A percentile compares a stretch with the other conserved stretches of the same genome.
Evolutionary conservation across 305 asterid species (phyloP).

Genomic region (Solanum hybrid): DNA sequence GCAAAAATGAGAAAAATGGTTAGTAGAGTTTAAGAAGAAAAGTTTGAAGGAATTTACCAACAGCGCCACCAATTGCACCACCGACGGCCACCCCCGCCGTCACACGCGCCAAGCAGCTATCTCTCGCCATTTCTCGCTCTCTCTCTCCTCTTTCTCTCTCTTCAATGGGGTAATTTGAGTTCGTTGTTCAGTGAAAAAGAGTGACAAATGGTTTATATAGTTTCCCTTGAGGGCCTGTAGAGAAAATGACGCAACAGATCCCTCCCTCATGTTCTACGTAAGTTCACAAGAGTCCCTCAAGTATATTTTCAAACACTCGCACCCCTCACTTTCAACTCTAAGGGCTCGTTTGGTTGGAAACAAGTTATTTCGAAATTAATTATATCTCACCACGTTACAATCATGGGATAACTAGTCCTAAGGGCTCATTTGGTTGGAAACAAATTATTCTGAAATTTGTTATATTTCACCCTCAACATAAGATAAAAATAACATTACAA

Average conservation of each 20-base stretch:
- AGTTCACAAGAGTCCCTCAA: neutral
- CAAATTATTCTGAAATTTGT: neutral
- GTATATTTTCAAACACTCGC: neutral
- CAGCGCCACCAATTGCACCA: constrained; percentile 79
- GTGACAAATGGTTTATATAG: neutral
- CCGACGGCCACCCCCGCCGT: constrained; percentile 68
- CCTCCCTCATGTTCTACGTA: neutral
- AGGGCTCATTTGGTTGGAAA: neutral
- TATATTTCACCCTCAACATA: neutral
- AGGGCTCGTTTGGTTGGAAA: neutral
- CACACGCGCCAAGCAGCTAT: constrained; percentile 54
- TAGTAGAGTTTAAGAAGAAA: neutral
- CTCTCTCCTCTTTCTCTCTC: neutral
- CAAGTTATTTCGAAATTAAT: neutral
- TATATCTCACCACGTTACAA: neutral
- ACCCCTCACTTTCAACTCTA: neutral
- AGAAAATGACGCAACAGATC: neutral
- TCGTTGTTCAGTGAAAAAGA: neutral
- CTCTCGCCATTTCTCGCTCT: constrained; percentile 43
- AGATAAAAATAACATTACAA: too few relatives aligned
- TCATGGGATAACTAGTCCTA: neutral
- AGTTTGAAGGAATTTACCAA: constrained; percentile 7
- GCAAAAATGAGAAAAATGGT: neutral
- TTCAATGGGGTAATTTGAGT: neutral
- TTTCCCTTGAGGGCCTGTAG: neutral